These are phyloP conservation scores for Microcera coccophila DNA, from an alignment of 2,329 filamentous ascomycete species.

Conservation along the genomic window DNA sequence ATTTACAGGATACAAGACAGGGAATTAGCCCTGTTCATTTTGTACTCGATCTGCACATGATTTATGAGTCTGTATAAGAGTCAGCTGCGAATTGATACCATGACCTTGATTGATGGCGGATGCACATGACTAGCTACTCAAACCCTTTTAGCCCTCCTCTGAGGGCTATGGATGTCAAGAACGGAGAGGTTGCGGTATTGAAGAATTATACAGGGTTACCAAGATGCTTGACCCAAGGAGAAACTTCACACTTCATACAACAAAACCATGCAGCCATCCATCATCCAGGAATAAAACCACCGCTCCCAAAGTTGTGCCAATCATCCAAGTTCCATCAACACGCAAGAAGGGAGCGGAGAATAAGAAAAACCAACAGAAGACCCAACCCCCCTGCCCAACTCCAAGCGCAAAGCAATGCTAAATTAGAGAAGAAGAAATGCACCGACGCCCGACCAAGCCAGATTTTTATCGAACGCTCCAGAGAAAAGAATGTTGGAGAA, in stretches of 20 bases:
- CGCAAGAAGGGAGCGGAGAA: neutral
- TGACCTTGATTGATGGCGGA: neutral
- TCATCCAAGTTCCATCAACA: constrained; percentile 1
- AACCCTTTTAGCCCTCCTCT: too few species aligned
- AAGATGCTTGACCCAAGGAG: neutral
- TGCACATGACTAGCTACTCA: too few species aligned
- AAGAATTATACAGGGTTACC: constrained; percentile 1
- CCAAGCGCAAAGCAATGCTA: constrained; percentile 12
- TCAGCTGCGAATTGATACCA: neutral
- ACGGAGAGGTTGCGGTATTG: neutral
- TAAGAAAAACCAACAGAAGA: constrained; percentile 6
- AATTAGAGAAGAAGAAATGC: constrained; percentile 5
- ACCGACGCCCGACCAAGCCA: neutral
- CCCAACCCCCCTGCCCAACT: constrained; percentile 24
- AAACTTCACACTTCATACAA: constrained; percentile 10
- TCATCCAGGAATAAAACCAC: neutral
- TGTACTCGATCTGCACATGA: neutral
- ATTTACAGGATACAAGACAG: neutral
- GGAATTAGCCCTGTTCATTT: neutral
- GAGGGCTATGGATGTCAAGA: too few species aligned
- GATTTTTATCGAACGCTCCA: constrained; percentile 1
- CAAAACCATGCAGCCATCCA: neutral
- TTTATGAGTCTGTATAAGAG: neutral
- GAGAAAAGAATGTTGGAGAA: constrained; percentile 1
- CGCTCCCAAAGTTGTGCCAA: neutral